Base-by-base conservation (phyloP, 805 yeast species). In the Zygosaccharomyces rouxii region DNA sequence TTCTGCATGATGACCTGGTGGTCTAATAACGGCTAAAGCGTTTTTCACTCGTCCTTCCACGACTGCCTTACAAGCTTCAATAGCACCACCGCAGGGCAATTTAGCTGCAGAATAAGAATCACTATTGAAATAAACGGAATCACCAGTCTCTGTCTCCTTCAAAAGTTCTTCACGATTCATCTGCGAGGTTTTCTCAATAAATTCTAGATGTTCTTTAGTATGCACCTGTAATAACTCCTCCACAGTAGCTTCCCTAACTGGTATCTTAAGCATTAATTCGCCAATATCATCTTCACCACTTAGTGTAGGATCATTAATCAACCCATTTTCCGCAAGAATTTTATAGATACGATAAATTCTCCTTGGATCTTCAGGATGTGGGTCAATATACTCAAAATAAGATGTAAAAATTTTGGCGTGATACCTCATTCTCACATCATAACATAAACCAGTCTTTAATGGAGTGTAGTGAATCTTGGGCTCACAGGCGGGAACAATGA, bases 1-100 rank as follows among this genome's bases (percentile, higher is more conserved):
- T 63, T 95, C 99, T 0, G 99, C 98, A 64, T 94, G 99, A 71
- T 94, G 99, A 5, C 99, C 99, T 0, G 99, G 99, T 1, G 99
- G 99, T 55, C 99, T 80, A 13, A 94, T 96, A 6, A 94, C 87
- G 0, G 99, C 99, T 43, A 94, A 63, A 0, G 97, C 83, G 64
- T 94, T 94, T 62, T 89, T 89, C 26, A 92, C 98, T 48, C 77
- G 72, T 2, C 96, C 95, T 64, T 90, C 97, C 7, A 94, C 86
- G 18, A 94, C 98, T 0, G 98, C 96, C 55, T 81, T 80, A 66
- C 98, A 90, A 1, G 97, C 96, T 67, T 94, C 98, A 44, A 94
- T 94, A 26, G 96, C 84, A 31, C 99, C 98, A 48, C 99, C 99
- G 64, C 97, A 92, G 35, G 96, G 84, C 35, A 95, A 74, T 64